These are phyloP conservation scores for Peniophora sp. DNA, from an alignment of 1,284 basidiomycete species.

Conservation along the genomic window DNA sequence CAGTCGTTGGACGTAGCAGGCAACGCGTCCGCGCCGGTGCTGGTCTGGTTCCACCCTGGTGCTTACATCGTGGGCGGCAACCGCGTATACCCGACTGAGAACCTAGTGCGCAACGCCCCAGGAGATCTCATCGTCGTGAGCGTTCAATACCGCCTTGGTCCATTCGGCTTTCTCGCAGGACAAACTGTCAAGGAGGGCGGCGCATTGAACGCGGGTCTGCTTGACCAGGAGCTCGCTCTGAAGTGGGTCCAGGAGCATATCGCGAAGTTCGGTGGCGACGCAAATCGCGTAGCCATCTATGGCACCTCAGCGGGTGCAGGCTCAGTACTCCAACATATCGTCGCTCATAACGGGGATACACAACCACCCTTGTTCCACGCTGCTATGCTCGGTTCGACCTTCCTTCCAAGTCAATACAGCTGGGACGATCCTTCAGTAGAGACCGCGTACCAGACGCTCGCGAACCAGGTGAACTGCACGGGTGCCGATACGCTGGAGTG, in stretches of 20 bases:
- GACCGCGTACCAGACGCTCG: neutral
- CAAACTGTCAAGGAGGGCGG: constrained; percentile 17
- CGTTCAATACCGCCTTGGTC: constrained; percentile 33
- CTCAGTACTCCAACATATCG: constrained; percentile 13
- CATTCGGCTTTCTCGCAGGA: constrained; percentile 27
- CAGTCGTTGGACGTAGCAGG: constrained; percentile 6
- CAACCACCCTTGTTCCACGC: constrained; percentile 7
- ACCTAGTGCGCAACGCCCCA: constrained; percentile 12
- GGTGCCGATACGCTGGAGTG: neutral
- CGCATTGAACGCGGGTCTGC: constrained; percentile 22
- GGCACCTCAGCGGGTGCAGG: constrained; percentile 10
- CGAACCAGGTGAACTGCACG: neutral
- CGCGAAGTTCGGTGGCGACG: constrained; percentile 14
- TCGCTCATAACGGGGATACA: constrained; percentile 9
- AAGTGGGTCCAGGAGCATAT: constrained; percentile 24
- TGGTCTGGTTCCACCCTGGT: constrained; percentile 36
- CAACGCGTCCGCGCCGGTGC: constrained; percentile 24
- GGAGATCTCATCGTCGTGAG: constrained; percentile 26
- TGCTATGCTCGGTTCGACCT: constrained; percentile 6
- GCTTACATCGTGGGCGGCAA: constrained; percentile 13
- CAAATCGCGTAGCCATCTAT: constrained; percentile 14
- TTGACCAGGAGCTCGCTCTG: constrained; percentile 21
- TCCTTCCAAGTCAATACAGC: constrained; percentile 4
- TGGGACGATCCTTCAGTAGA: constrained; percentile 1
- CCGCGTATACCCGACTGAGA: neutral